Conservation (phyloP, 2,329 filamentous ascomycete species). For the Arthrobotrys musiformis region DNA sequence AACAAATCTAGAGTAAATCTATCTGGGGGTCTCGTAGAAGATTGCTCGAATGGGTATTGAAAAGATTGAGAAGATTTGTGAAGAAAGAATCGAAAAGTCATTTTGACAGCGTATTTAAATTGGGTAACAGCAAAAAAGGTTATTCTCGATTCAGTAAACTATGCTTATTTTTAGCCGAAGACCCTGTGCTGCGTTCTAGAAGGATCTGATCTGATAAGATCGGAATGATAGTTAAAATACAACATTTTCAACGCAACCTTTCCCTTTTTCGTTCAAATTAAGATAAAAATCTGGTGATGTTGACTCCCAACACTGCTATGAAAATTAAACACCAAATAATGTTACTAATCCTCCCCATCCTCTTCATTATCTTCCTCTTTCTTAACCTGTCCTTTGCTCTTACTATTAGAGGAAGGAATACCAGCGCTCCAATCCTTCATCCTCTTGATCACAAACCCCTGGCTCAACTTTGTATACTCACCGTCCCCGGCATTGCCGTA, state of each 20-base stretch:
- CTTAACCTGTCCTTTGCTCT: not conserved
- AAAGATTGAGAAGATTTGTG: not conserved
- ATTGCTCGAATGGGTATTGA: no score
- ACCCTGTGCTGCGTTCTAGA: not conserved
- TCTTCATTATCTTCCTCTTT: not conserved
- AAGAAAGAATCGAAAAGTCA: not conserved
- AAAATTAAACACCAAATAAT: no score
- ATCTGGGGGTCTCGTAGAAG: not conserved
- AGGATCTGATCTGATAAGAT: not conserved
- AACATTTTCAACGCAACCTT: constrained; percentile 14
- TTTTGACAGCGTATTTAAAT: constrained; percentile 1
- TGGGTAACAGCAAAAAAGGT: not conserved
- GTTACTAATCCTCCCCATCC: no score
- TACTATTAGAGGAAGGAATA: not conserved
- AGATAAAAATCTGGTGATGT: no score
- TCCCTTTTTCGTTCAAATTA: not conserved
- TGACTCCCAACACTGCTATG: no score
- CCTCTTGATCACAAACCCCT: constrained; percentile 30
- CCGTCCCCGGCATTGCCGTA: constrained; percentile 14
- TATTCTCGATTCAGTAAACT: not conserved
- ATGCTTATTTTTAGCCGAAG: constrained; percentile 12
- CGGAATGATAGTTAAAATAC: not conserved
- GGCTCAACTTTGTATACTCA: constrained; percentile 17
- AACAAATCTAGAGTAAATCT: not conserved
- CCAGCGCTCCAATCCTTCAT: constrained; percentile 32